phyloP scores from a whole-genome alignment of 1,284 basidiomycete species.

The Ceratobasidium sp. region DNA sequence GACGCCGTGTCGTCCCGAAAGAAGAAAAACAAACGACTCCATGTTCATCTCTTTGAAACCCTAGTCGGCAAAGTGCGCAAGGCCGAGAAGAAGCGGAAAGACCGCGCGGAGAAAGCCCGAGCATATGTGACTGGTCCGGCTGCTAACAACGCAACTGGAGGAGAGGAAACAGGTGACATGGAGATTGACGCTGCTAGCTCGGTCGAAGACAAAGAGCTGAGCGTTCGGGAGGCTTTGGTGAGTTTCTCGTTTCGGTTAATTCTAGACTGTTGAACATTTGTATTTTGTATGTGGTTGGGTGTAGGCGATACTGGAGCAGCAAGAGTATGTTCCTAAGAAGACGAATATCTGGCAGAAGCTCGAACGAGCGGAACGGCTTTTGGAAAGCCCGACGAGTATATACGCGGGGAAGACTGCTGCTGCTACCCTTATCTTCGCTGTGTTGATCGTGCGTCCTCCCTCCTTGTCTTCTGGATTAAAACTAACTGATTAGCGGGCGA shows the following conservation, averaged over 20 bases:
- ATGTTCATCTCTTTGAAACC: slow-evolving; percentile 53
- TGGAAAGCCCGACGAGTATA: slow-evolving; percentile 50
- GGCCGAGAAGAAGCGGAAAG: slow-evolving; percentile 20
- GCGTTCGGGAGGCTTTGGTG: slow-evolving; percentile 52
- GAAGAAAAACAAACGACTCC: slow-evolving; percentile 48
- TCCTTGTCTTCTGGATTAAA: background rate
- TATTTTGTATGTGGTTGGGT: background rate
- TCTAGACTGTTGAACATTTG: background rate
- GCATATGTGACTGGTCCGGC: background rate
- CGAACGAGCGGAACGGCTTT: slow-evolving; percentile 48
- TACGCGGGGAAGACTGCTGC: slow-evolving; percentile 53
- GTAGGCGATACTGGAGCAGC: slow-evolving; percentile 40
- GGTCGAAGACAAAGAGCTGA: slow-evolving; percentile 44
- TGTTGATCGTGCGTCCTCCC: slow-evolving; percentile 45
- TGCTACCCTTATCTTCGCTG: slow-evolving; percentile 51
- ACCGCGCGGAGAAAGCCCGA: slow-evolving; percentile 3
- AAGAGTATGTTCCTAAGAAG: slow-evolving; percentile 46
- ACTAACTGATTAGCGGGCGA: background rate
- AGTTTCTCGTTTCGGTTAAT: background rate
- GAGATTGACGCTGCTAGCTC: slow-evolving; percentile 25
- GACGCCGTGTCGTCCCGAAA: slow-evolving; percentile 43
- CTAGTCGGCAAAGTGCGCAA: slow-evolving; percentile 44
- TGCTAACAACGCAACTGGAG: background rate
- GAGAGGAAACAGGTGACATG: slow-evolving; percentile 15
- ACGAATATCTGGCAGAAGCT: slow-evolving; percentile 49